These are phyloP conservation scores for Sporothrix schenckii DNA, from an alignment of 2,329 filamentous ascomycete species.

Conservation along the genomic window DNA sequence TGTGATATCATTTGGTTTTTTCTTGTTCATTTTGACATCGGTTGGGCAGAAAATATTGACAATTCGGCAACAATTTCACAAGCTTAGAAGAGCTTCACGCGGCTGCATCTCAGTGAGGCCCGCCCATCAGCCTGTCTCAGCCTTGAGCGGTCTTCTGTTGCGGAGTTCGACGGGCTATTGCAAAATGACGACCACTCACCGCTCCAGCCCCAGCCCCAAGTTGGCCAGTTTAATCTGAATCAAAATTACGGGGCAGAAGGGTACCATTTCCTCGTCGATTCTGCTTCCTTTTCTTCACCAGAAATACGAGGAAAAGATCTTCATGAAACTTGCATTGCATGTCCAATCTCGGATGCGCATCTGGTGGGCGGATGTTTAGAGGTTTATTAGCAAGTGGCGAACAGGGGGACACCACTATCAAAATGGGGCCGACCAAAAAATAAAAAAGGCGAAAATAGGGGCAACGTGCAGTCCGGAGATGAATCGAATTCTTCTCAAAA, in stretches of 20 bases:
- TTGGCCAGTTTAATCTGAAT: neutral
- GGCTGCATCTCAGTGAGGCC: neutral
- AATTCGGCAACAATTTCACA: slow-evolving; percentile 16
- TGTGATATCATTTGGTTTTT: neutral
- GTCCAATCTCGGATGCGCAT: neutral
- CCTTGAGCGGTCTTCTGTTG: neutral
- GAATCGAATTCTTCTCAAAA: neutral
- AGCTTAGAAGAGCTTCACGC: neutral
- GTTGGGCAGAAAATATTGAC: slow-evolving; percentile 9
- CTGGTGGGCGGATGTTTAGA: neutral
- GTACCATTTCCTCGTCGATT: neutral
- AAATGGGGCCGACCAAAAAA: slow-evolving; percentile 10
- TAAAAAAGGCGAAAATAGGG: slow-evolving; percentile 1
- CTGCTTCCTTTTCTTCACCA: neutral
- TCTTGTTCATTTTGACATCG: neutral
- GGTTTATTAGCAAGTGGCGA: slow-evolving; percentile 3
- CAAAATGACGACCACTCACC: neutral
- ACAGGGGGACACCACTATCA: neutral
- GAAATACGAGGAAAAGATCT: slow-evolving; percentile 16
- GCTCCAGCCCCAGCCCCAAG: neutral
- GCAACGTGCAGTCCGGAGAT: neutral
- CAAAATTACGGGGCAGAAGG: neutral
- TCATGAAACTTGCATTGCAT: slow-evolving; percentile 19
- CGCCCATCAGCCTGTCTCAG: slow-evolving; percentile 2
- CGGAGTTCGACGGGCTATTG: neutral